Evolutionary conservation across 176 grass and related monocot genomes (phyloP), one percentile per base, ranked within the genome.

Genomic region (Oryza nivara): DNA sequence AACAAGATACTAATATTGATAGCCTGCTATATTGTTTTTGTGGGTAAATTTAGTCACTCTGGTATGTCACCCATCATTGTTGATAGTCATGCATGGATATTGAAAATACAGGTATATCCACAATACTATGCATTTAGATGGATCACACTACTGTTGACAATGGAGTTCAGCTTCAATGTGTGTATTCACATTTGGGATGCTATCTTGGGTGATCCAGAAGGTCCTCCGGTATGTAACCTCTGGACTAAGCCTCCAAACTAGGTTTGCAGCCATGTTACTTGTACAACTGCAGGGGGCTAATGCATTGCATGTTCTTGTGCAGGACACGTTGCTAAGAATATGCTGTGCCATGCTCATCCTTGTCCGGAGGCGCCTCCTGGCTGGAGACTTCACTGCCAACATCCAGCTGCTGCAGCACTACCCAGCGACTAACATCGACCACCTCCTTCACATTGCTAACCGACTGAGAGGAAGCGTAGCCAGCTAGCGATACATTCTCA

Each of bases 101-200:
- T 86, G 23, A 77, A 46, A 69, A 54, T 90, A 48, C 81, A 98
- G 96, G 88, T 98, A 34, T 95, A 92, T 72, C 91, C 93, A 51
- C 93, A 94, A 80, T 95, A 95, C 81, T 98, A 98, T 88, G 96
- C 91, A n/a, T 95, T 98, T 82, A 87, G 96, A 87, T 98, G 96
- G 96, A 92, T 98, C 80, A 95, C 93, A 54, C 82, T 98, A 80
- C 46, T 98, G 19, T 82, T 98, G 75, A 94, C 93, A 34, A 92
- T 95, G 86, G 96, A 98, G 82, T 98, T 95, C 88, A 83, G 88
- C 68, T 87, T 98, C 70, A 89, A 83, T 47, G 82, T 80, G 16
- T 93, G 92, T 65, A 89, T 93, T 86, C 85, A 88, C 67, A 90
- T 98, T 35, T 98, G 96, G 96, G 96, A 98, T 87, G 92, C 87